Base-by-base conservation (phyloP, 805 yeast genomes). In the Torulaspora maleeae region DNA sequence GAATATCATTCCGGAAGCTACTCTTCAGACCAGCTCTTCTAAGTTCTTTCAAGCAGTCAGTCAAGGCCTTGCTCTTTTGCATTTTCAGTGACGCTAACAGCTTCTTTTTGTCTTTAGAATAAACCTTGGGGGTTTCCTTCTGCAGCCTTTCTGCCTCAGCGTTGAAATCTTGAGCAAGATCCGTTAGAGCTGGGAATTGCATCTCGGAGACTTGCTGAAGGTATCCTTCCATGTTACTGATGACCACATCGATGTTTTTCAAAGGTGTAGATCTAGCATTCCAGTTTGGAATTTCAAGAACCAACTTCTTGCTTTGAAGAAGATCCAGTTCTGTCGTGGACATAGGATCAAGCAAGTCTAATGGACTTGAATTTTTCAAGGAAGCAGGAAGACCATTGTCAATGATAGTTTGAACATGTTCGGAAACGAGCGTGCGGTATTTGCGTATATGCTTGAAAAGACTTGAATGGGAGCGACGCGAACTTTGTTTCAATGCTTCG, bases 401-500 rank as follows among this genome's bases (percentile, higher is more conserved):
- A 43, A 89, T 75, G 3, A 83, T 46, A 0, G 74, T 53, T 1
- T 74, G 64, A 0, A 85, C 79, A 1, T 76, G 71, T 19, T 73
- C 73, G 5, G 73, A 62, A 9, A 90, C 64, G 27, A 83, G 57
- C 1, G 75, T 74, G 43, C 98, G 78, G 61, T 86, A 93, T 63
- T 88, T 88, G 47, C 89, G 76, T 9, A 91, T 84, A 41, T 86
- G 63, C 65, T 89, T 93, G 77, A 83, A 91, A 43, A 93, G 78
- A 55, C 75, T 79, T 52, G 80, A 79, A 60, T 95, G 99, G 0
- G 97, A 89, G 38, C 84, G 78, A 52, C 88, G 80, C 5, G 99
- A 93, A 66, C 96, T 87, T 66, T 90, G 97, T 55, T 87, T 89
- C 57, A 93, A 73, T 0, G 99, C 96, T 59, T 86, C 95, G 36